Evolutionary conservation across 2,329 filamentous ascomycete species (phyloP).

Genomic region (Epicoccum sorghinum): DNA sequence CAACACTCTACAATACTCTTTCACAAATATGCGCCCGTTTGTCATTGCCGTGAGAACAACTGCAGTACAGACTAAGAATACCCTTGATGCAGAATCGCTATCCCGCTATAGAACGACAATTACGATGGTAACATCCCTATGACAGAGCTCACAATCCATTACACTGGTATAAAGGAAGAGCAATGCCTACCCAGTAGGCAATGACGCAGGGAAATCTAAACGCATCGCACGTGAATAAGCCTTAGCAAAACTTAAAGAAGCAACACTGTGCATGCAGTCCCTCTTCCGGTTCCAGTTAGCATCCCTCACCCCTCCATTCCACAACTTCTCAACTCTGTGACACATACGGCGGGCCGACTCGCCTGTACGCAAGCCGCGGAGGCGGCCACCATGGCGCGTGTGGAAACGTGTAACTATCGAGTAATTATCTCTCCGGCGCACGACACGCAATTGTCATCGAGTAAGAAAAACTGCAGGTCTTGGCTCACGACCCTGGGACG

Average conservation of each 20-base stretch:
- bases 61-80: neutral
- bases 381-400: neutral
- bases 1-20: neutral
- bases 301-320: conserved; percentile 1
- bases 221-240: conserved; percentile 1
- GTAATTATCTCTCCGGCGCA: conserved; percentile 16
- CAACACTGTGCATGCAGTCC: conserved; percentile 10
- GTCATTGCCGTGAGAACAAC: neutral
- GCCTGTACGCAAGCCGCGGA: neutral
- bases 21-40: neutral
- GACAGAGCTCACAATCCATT: too few species aligned
- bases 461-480: conserved; percentile 12
- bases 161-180: too few species aligned
- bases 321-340: neutral
- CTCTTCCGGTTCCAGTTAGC: conserved; percentile 8
- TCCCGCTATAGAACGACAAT: too few species aligned
- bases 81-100: neutral
- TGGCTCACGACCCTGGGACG: conserved; percentile 1
- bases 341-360: conserved; percentile 3
- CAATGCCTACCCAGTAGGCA: too few species aligned
- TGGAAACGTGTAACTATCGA: conserved; percentile 17
- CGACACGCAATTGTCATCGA: neutral
- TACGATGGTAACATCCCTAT: too few species aligned
- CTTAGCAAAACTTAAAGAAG: conserved; percentile 1
- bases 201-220: neutral